Conservation (phyloP, 169 alveolate genomes). For the Plasmodium berghei region DNA sequence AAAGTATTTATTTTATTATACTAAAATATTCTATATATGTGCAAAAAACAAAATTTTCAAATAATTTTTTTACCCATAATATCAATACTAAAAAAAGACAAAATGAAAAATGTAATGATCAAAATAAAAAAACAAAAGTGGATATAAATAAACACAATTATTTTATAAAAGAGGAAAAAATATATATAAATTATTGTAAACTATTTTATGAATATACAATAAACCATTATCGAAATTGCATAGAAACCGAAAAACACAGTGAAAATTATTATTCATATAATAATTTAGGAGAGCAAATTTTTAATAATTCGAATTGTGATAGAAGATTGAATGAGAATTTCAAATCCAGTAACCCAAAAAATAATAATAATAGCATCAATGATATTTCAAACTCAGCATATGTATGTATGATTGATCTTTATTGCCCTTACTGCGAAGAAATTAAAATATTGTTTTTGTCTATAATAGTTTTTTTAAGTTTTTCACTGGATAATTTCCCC, state of each 20-base stretch:
- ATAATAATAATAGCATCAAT: not conserved
- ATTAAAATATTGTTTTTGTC: slow-evolving; percentile 39
- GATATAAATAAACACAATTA: slow-evolving; percentile 44
- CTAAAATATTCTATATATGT: slow-evolving; percentile 55
- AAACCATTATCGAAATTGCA: slow-evolving; percentile 22
- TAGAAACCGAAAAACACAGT: not conserved
- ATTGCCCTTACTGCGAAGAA: slow-evolving; percentile 56
- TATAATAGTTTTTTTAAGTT: slow-evolving; percentile 40
- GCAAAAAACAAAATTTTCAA: slow-evolving; percentile 21
- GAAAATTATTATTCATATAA: slow-evolving; percentile 3
- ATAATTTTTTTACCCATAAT: not conserved
- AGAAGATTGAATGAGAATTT: not conserved
- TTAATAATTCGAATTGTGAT: not conserved
- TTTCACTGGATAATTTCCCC: slow-evolving; percentile 53
- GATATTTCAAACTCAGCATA: slow-evolving; percentile 13
- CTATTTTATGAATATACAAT: slow-evolving; percentile 46
- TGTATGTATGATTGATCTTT: slow-evolving; percentile 38
- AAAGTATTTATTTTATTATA: slow-evolving; percentile 38
- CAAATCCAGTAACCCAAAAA: too few species aligned
- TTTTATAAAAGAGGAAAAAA: slow-evolving; percentile 33
- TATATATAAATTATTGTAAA: slow-evolving; percentile 55
- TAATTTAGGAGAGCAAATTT: slow-evolving; percentile 1
- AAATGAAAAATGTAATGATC: not conserved
- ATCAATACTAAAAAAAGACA: not conserved
- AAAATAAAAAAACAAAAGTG: not conserved